Base-by-base conservation (phyloP, 345 rosid species). In the Citrus glauca region DNA sequence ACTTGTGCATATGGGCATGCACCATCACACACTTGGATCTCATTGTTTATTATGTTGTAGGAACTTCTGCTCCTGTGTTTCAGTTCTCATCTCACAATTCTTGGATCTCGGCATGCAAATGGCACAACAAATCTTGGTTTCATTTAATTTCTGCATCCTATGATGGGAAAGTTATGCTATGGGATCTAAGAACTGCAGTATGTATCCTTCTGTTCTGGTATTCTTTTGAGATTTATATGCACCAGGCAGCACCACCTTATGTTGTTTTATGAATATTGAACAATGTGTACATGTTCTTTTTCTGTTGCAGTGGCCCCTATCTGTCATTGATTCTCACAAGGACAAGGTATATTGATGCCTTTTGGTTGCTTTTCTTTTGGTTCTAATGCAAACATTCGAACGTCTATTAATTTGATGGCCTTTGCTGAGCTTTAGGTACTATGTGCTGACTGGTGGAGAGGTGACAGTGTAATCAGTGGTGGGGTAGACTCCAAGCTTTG, bases 171-270 rank as follows among this genome's bases (percentile, higher is more conserved):
- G 88, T 97, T 75, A 97, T 94, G 98, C 81, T 94, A 73, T 97
- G 99, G 99, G 99, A 94, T 90, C 87, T 94, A n/a, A 93, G 99
- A 86, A 97, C 99, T 57, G 98, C 98, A 85, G 99, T 97, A 91
- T 61, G 56, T 81, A 28, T 50, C 66, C 73, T 69, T 60, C 22
- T 42, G 33, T 73, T 79, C 10, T 9, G 69, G 78, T 62, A 40
- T 59, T 77, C 53, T 74, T 27, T 42, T 17, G 45, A 20, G 16
- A 56, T 14, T 35, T 38, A 3, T 32, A 9, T 71, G 35, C 61
- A 11, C 13, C 55, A 40, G 22, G 37, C 66, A 59, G 45, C 67
- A 55, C 38, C n/a, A 10, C 24, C 32, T 30, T 74, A 50, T 35
- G 27, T 42, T 27, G 33, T 22, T 37, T 20, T 81, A 28, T 73